Evolutionary conservation across 306 rosid genomes (phyloP), one percentile per base, ranked within the genome.

Genomic region (Malus sylvestris): DNA sequence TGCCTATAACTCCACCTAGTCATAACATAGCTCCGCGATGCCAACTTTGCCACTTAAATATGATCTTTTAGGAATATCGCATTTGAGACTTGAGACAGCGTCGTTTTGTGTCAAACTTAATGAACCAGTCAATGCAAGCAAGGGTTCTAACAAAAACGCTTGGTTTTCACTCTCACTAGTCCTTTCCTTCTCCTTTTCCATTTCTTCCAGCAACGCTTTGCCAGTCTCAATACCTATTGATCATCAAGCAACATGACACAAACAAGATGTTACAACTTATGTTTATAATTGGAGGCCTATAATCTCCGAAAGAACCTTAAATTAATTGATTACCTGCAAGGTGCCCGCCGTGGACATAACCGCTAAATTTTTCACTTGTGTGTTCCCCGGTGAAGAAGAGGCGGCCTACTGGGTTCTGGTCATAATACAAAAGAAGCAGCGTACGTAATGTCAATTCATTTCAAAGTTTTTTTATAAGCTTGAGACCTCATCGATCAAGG

Each of bases 281-380:
- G 32, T 9, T 62, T 18, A 16, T 46, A 18, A 32, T 10, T 58
- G 15, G 14, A 33, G 30, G n/a, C 30, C 52, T 22, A 38, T 15
- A 58, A 57, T n/a, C 66, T 33, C 20, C 75, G 58, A 15, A 25
- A 64, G 10, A 27, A 66, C 13, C 35, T 49, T 3, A 13, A 69
- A n/a, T 7, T 44, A 58, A 16, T 45, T 68, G 70, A 74, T 73
- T 67, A 87, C 97, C 98, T 49, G 98, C 82, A 10, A 95, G 96
- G 85, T 89, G 88, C 79, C 89, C 98, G 20, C 98, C 98, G 52
- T 92, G 98, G 62, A 95, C 98, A 53, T 95, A 95, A 53, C 98
- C 98, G 23, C 83, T 95, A 76, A 86, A 95, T 77, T 76, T 89
- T 81, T 90, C 97, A 65, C 97, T 92, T 0, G 98, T 92, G 83